Base-by-base conservation (phyloP, 1,284 basidiomycete genomes). In the Tilletia caries region DNA sequence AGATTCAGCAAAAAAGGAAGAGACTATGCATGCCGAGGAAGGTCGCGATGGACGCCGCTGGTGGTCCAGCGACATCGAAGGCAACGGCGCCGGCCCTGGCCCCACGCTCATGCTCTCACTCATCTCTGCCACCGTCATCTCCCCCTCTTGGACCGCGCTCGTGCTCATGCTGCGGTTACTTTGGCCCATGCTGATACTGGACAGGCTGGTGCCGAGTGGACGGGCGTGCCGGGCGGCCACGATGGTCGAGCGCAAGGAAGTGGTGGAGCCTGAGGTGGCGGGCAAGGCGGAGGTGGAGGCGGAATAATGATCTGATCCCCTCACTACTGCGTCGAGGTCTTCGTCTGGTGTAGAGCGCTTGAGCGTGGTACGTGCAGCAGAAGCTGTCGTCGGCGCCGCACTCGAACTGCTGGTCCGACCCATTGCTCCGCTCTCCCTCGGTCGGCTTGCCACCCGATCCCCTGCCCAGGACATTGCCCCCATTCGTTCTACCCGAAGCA, bases 51-150 rank as follows among this genome's bases (percentile, higher is more conserved):
- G n/a, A n/a, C n/a, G n/a, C n/a, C n/a, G n/a, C n/a, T n/a, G n/a
- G n/a, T n/a, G n/a, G n/a, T n/a, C n/a, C n/a, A n/a, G n/a, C n/a
- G n/a, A n/a, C n/a, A n/a, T n/a, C n/a, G n/a, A n/a, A n/a, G n/a
- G n/a, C n/a, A n/a, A n/a, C n/a, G n/a, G n/a, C n/a, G n/a, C n/a
- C n/a, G n/a, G n/a, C n/a, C n/a, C 27, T 58, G 20, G 52, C n/a
- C 23, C 52, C 6, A 58, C 52, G 27, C 29, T 23, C 15, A 18
- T 6, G 58, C 58, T 33, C 18, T 29, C 29, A 33, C 58, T 62
- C 1, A 62, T 27, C 32, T 62, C 58, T 29, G 12, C 58, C 58
- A 33, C 58, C 58, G 58, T 62, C 58, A 62, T 62, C 58, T 62
- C 58, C 29, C 34, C 58, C 6, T 62, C 58, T 5, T 29, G 58